These are phyloP conservation scores for Rosa chinensis DNA, from an alignment of 306 rosid species.

Conservation along the genomic window DNA sequence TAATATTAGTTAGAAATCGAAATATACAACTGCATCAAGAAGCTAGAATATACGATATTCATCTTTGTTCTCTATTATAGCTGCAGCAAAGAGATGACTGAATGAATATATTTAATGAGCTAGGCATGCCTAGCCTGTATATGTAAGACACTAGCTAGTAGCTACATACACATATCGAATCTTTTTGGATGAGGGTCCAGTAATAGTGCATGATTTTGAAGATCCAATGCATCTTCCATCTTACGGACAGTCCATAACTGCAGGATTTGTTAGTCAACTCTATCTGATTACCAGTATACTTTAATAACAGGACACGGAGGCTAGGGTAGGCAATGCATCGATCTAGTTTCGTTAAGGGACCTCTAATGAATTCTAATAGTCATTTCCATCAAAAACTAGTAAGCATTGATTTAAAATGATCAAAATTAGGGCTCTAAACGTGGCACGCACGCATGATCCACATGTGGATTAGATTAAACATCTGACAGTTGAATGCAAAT, in stretches of 20 bases:
- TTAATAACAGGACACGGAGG: neutral
- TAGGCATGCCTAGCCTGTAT: neutral
- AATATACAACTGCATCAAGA: neutral
- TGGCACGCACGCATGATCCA: neutral
- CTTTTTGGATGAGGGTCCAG: neutral
- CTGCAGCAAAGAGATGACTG: neutral
- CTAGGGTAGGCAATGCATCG: neutral
- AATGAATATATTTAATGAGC: neutral
- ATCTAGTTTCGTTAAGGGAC: neutral
- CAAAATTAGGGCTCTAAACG: neutral
- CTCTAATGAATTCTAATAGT: neutral
- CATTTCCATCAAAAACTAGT: neutral
- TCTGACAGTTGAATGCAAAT: neutral
- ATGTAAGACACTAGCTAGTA: neutral
- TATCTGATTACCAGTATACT: neutral
- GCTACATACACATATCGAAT: neutral
- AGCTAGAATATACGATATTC: neutral
- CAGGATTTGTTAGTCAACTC: neutral
- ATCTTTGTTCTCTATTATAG: neutral
- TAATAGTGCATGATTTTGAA: neutral
- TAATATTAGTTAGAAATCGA: neutral
- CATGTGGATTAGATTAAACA: neutral
- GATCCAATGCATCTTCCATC: neutral
- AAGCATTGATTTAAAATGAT: neutral
- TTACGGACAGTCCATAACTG: neutral